Base-by-base conservation (phyloP, 179 eudicot genomes). In the Carnegiea gigantea region DNA sequence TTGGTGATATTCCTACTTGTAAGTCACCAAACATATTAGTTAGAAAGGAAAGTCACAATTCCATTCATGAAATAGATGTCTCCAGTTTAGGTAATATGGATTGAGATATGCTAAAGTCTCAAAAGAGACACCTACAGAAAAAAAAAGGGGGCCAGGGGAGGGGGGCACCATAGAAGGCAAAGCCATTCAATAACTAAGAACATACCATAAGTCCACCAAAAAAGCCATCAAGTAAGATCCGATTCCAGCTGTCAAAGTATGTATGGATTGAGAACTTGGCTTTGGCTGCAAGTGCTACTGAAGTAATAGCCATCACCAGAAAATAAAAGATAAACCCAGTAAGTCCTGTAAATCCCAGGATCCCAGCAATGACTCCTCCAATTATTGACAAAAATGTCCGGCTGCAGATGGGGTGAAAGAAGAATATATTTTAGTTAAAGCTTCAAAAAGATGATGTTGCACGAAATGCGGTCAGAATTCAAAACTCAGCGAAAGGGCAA, bases 281-380 rank as follows among this genome's bases (percentile, higher is more conserved):
- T 88, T 93, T 97, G 75, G 98, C 94, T 44, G 92, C 83, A 60
- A 97, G 94, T 76, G 97, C 97, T 57, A 87, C 87, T 38, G 99
- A 92, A 30, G 98, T 93, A 82, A 93, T 88, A 77, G 92, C 93
- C 98, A 97, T 95, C 86, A 92, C 89, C 76, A 95, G 76, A 71
- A 93, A 86, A 86, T 97, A 97, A 70, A 95, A 90, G 83, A 97
- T 67, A 77, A 97, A 97, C 81, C 99, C 99, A 86, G 83, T 82
- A 80, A 95, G 88, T 81, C 98, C 90, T 11, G 94, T 97, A 46
- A 93, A 88, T n/a, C 98, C 98, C 78, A 89, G 83, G 72, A 95
- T 90, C 76, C 98, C 98, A 30, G 98, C 98, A 84, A 92, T 87
- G 74, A 95, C 93, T 78, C 98, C 98, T 78, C 95, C 98, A 82